Conservation (phyloP, 306 rosid genomes). For the Geum urbanum region DNA sequence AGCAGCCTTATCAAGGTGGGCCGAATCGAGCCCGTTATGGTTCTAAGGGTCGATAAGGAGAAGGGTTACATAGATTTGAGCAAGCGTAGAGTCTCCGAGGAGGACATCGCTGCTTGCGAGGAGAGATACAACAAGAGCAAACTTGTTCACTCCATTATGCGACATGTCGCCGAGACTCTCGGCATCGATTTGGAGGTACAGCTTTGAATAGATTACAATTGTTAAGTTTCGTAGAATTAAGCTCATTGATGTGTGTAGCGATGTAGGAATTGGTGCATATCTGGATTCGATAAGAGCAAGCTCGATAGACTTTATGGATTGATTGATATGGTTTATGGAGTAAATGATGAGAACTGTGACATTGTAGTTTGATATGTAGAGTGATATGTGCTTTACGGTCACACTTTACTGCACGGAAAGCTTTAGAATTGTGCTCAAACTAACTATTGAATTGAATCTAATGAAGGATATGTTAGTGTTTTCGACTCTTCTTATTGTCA, state of each 20-base stretch:
- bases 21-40: constrained; percentile 95
- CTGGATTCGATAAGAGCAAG: too few relatives aligned
- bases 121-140: constrained; percentile 97
- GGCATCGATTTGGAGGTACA: constrained; percentile 73
- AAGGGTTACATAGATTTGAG: constrained; percentile 96
- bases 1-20: constrained; percentile 87
- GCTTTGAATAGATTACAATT: too few relatives aligned
- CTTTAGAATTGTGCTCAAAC: not conserved
- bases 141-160: constrained; percentile 95
- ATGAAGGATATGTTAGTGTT: not conserved
- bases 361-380: not conserved
- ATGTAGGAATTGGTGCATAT: too few relatives aligned
- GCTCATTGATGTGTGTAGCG: too few relatives aligned
- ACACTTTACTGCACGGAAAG: not conserved
- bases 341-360: too few relatives aligned
- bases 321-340: too few relatives aligned
- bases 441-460: constrained; percentile 8
- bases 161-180: constrained; percentile 87
- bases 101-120: constrained; percentile 80
- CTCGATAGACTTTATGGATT: too few relatives aligned
- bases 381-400: not conserved
- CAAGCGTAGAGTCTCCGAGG: constrained; percentile 90
- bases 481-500: not conserved
- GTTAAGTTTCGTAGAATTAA: not conserved
- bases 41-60: constrained; percentile 87